Conservation (phyloP, 2,329 filamentous ascomycete species). For the Penicillium sp. region DNA sequence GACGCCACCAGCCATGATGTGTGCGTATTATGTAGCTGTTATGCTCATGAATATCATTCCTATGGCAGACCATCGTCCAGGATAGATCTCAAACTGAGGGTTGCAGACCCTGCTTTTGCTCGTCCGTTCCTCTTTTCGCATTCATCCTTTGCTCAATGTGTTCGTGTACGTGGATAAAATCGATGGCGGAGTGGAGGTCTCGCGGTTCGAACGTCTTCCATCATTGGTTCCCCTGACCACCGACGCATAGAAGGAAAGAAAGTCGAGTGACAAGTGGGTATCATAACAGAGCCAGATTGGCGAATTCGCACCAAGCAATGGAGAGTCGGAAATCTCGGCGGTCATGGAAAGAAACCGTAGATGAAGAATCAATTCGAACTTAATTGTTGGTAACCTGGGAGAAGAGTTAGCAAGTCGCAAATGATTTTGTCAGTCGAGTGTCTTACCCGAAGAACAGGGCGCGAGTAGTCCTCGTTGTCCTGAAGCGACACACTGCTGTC, state of each 20-base stretch:
- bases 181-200: background rate
- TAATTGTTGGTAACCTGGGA: conserved; percentile 34
- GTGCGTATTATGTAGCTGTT: conserved; percentile 6
- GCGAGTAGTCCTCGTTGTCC: conserved; percentile 46
- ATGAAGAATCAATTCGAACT: conserved; percentile 9
- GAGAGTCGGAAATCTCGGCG: conserved; percentile 12
- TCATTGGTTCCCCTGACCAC: conserved; percentile 1
- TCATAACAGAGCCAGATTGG: conserved; percentile 35
- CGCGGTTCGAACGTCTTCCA: conserved; percentile 2
- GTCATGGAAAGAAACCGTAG: conserved; percentile 9
- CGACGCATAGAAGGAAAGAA: conserved; percentile 20
- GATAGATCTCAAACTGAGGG: background rate
- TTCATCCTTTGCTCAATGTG: background rate
- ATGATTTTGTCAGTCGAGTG: no score
- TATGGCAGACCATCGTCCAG: conserved; percentile 2
- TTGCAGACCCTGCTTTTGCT: conserved; percentile 1
- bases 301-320: conserved; percentile 27
- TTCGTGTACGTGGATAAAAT: background rate
- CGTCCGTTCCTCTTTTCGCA: background rate
- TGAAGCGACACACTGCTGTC: conserved; percentile 44
- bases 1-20: conserved; percentile 4
- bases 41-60: conserved; percentile 7
- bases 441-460: conserved; percentile 41
- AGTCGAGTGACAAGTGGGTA: conserved; percentile 34
- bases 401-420: conserved; percentile 20